Percentiles rank a stretch among this genome's conserved stretches.
Conservation (phyloP, 2,329 filamentous ascomycete species). For the Penicillium sp. region DNA sequence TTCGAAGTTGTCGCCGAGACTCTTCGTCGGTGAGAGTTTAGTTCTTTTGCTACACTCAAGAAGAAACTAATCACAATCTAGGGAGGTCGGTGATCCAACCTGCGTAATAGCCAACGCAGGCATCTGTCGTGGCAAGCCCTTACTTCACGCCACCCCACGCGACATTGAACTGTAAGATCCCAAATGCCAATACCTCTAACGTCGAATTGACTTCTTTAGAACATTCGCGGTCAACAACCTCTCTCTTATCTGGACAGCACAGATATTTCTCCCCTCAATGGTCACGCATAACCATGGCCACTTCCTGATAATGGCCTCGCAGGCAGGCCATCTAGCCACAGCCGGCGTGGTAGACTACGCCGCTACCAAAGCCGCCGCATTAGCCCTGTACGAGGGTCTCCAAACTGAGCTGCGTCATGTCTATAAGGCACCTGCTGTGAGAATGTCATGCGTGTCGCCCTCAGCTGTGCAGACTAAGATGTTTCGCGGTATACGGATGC, state of each 20-base stretch:
- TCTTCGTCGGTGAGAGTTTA: neutral
- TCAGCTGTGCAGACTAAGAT: slow-evolving; percentile 5
- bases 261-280: slow-evolving; percentile 2
- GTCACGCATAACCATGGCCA: slow-evolving; percentile 3
- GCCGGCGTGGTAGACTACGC: slow-evolving; percentile 6
- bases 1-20: slow-evolving; percentile 1
- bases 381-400: slow-evolving; percentile 5
- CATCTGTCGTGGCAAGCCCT: slow-evolving; percentile 3
- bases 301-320: slow-evolving; percentile 8
- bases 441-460: slow-evolving; percentile 1
- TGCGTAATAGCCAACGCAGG: slow-evolving; percentile 5
- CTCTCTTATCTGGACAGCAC: neutral
- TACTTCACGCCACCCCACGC: slow-evolving; percentile 1
- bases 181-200: neutral
- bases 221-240: neutral
- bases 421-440: slow-evolving; percentile 5
- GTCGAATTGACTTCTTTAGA: neutral
- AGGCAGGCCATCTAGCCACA: slow-evolving; percentile 2
- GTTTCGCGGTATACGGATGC: slow-evolving; percentile 2
- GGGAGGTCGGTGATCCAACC: slow-evolving; percentile 1
- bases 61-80: neutral
- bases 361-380: slow-evolving; percentile 2
- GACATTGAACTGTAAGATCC: slow-evolving; percentile 5
- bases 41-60: neutral
- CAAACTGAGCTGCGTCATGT: slow-evolving; percentile 6